phyloP scores from a whole-genome alignment of 1,284 basidiomycete genomes.

The Phellopilus nigrolimitatus region DNA sequence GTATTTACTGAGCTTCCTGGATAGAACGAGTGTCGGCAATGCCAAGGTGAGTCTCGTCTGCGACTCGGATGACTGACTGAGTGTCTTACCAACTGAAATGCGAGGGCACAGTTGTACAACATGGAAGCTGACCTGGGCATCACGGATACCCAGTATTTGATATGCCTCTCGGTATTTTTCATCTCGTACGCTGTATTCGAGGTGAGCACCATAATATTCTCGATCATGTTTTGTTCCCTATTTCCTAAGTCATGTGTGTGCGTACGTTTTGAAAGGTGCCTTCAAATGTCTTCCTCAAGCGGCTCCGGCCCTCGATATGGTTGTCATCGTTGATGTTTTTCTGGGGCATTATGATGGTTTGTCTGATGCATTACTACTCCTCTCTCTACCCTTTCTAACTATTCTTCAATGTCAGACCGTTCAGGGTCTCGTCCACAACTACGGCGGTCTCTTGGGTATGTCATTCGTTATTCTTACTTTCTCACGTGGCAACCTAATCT shows the following conservation, averaged over 20 bases:
- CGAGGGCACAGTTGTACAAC: slow-evolving; percentile 43
- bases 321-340: slow-evolving; percentile 55
- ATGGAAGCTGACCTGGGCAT: slow-evolving; percentile 52
- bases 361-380: neutral
- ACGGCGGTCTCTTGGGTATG: slow-evolving; percentile 57
- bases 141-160: slow-evolving; percentile 58
- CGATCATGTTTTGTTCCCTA: neutral
- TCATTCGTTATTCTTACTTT: slow-evolving; percentile 4
- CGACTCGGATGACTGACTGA: neutral
- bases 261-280: slow-evolving; percentile 42
- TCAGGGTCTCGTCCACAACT: slow-evolving; percentile 64
- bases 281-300: slow-evolving; percentile 66
- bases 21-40: slow-evolving; percentile 79
- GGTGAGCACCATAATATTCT: slow-evolving; percentile 31
- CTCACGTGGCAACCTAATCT: no score
- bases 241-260: neutral
- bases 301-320: slow-evolving; percentile 61
- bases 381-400: neutral
- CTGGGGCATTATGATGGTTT: slow-evolving; percentile 71
- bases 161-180: slow-evolving; percentile 60
- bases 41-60: slow-evolving; percentile 45
- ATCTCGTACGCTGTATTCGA: slow-evolving; percentile 64
- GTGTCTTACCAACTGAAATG: neutral
- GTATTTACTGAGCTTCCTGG: slow-evolving; percentile 69
- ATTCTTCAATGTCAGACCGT: slow-evolving; percentile 41